phyloP scores from a whole-genome alignment of 176 grass and related monocot species.

The Aegilops umbellulata region DNA sequence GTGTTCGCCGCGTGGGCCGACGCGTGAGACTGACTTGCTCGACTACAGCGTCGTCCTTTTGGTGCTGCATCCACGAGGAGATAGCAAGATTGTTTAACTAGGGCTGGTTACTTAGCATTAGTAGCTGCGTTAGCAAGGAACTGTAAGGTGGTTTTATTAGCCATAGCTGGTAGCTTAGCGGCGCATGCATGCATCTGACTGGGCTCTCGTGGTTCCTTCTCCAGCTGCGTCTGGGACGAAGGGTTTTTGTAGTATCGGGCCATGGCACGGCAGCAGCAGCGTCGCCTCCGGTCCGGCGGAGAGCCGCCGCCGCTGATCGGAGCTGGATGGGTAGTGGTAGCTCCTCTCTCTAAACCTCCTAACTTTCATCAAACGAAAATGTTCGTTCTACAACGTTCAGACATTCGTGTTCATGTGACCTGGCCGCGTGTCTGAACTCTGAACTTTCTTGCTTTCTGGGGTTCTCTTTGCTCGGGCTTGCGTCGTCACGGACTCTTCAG shows the following conservation, averaged over 20 bases:
- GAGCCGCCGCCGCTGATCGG: constrained; percentile 22
- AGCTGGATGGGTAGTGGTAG: constrained; percentile 2
- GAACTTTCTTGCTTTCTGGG: too few species aligned
- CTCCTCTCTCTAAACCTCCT: constrained; percentile 26
- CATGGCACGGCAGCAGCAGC: constrained; percentile 6
- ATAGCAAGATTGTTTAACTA: neutral
- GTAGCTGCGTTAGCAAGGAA: neutral
- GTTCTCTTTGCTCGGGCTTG: neutral
- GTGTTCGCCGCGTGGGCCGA: constrained; percentile 86
- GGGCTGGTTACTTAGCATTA: neutral
- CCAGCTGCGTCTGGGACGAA: neutral
- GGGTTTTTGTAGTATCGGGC: constrained; percentile 72
- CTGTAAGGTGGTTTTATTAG: constrained; percentile 10
- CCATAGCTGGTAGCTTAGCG: neutral
- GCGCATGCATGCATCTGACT: neutral
- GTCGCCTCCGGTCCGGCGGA: constrained; percentile 1
- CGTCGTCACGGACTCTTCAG: too few species aligned
- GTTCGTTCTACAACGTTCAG: too few species aligned
- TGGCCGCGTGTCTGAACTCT: neutral
- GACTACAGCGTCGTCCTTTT: neutral
- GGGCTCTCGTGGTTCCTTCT: constrained; percentile 22
- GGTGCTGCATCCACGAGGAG: too few species aligned
- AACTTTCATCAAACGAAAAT: neutral
- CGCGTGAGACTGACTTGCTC: constrained; percentile 28
- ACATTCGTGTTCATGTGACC: too few species aligned